Percentiles rank a stretch among this genome's conserved stretches.
phyloP scores from a whole-genome alignment of 1,284 basidiomycete genomes.

The Pseudozyma thailandica region DNA sequence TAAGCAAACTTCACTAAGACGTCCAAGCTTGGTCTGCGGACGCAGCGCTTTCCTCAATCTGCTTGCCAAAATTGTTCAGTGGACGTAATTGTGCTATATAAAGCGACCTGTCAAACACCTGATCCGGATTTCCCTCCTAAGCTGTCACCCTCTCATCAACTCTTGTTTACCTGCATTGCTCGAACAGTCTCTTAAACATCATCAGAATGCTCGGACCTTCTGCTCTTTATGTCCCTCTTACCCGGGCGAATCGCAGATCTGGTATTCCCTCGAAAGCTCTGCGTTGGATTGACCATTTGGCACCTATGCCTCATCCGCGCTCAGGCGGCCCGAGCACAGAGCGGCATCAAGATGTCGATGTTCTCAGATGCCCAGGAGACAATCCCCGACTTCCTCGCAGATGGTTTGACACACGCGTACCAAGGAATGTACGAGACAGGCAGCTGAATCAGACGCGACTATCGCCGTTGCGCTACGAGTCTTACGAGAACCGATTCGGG shows the following conservation, averaged over 20 bases:
- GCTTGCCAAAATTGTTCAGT: no score
- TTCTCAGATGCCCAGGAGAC: slow-evolving; percentile 1
- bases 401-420: not conserved
- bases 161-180: no score
- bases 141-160: no score
- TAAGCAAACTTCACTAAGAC: no score
- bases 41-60: no score
- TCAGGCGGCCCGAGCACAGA: no score
- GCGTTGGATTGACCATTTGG: slow-evolving; percentile 3
- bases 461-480: slow-evolving; percentile 1
- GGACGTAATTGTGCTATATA: no score
- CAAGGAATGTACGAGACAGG: not conserved
- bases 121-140: no score
- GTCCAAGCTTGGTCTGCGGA: no score
- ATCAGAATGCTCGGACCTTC: slow-evolving; percentile 3
- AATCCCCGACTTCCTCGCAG: slow-evolving; percentile 1
- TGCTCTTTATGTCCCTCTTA: not conserved
- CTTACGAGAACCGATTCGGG: not conserved
- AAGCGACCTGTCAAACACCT: no score
- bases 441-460: not conserved
- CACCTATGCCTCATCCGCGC: no score
- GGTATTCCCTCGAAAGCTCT: not conserved
- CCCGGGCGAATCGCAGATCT: not conserved
- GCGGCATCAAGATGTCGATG: not conserved
- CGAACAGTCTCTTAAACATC: no score